phyloP scores from a whole-genome alignment of 208 protist species.

The Leishmania guyanensis region DNA sequence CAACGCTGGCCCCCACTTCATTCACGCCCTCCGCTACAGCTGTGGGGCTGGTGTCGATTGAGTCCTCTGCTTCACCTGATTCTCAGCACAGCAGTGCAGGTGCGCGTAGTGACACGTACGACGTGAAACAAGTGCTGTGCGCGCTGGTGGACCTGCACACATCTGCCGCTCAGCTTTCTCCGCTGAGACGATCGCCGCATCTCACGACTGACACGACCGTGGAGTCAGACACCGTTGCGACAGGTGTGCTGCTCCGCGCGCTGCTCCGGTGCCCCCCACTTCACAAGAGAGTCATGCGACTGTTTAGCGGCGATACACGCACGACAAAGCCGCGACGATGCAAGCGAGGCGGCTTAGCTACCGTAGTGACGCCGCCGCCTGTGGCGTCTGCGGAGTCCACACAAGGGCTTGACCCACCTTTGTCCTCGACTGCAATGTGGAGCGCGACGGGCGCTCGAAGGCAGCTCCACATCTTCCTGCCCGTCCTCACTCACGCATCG shows the following conservation, averaged over 20 bases:
- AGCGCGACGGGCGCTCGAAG: not conserved
- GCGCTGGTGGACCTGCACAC: constrained; percentile 24
- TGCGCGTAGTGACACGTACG: constrained; percentile 5
- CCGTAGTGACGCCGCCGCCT: not conserved
- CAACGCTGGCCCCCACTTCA: not conserved
- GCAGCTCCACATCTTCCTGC: constrained; percentile 21
- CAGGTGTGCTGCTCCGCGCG: constrained; percentile 21
- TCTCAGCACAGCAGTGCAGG: not conserved
- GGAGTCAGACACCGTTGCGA: constrained; percentile 19
- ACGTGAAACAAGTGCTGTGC: constrained; percentile 8
- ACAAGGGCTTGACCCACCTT: not conserved
- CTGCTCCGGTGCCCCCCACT: constrained; percentile 24
- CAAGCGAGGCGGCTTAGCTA: not conserved
- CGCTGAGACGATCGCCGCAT: not conserved
- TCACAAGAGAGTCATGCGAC: constrained; percentile 13
- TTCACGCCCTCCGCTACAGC: not conserved
- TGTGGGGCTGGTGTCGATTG: not conserved
- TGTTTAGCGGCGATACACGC: constrained; percentile 2
- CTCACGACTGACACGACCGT: not conserved
- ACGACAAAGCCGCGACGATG: not conserved
- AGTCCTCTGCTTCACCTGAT: not conserved
- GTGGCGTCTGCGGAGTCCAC: too few relatives aligned
- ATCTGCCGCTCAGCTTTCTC: not conserved
- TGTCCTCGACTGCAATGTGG: not conserved
- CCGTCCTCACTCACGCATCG: constrained; percentile 30